Base-by-base conservation (phyloP, 768 basidiomycete species). In the Suillus spraguei region DNA sequence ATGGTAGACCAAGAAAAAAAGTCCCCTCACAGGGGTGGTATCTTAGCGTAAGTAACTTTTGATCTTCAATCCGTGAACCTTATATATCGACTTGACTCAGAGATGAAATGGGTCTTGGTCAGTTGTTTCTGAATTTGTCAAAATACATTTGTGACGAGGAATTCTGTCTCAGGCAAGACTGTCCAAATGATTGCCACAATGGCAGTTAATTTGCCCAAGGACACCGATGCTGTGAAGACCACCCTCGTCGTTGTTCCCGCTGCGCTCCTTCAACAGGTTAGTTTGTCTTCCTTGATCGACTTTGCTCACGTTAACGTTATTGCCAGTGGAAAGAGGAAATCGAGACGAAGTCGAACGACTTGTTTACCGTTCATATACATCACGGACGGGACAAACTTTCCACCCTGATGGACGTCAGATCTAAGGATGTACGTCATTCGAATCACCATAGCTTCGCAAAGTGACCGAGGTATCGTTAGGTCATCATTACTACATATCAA, bases 121-220 rank as follows among this genome's bases (percentile, higher is more conserved):
- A 35, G 64, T 39, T 28, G 16, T 28, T 38, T n/a, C 44, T 10
- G 49, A 39, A 5, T 28, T 59, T 7, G 20, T 22, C 64, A 28
- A 17, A 16, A 24, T 61, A n/a, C 28, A 65, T 17, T 35, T 63
- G 42, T 28, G 41, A 36, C 50, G 10, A 50, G 55, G 24, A 46
- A 28, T 41, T 24, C 53, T n/a, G 9, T 33, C 13, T 24, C 56
- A 83, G 85, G 86, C 4, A 90, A 91, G 76, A 91, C 89, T 9
- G 86, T 91, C 2, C 89, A 91, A 70, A 88, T 89, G 85, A 91
- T 94, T 54, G 91, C 91, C 4, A 85, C 86, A 0, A 92, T 94
- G 85, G 85, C 82, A 22, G 81, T 81, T 70, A 91, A 92, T 68
- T 80, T 80, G 68, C 86, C 90, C 0, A 70, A 70, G 0, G 67